Conservation (phyloP, 306 rosid species). For the Citrullus amarus region DNA sequence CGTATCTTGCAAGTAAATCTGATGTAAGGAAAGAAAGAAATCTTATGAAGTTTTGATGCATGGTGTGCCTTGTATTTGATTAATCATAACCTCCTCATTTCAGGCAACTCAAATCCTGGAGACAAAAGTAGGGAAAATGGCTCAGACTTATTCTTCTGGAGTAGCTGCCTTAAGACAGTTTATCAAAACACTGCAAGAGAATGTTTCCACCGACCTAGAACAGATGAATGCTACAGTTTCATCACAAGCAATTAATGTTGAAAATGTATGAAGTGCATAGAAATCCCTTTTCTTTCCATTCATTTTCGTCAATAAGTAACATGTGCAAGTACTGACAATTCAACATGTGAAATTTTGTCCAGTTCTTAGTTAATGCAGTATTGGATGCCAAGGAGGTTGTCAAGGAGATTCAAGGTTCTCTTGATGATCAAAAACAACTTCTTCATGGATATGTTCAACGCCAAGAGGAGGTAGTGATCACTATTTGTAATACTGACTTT, state of each 20-base stretch:
- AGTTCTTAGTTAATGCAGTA: constrained; percentile 62
- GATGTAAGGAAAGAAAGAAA: constrained; percentile 46
- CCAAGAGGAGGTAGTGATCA: constrained; percentile 49
- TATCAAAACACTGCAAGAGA: constrained; percentile 40
- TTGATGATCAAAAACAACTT: constrained; percentile 61
- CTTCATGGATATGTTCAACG: constrained; percentile 45
- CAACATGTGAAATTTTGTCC: constrained; percentile 12
- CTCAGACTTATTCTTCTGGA: constrained; percentile 56
- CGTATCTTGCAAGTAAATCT: constrained; percentile 53
- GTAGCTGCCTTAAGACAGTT: constrained; percentile 46
- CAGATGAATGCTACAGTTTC: constrained; percentile 41
- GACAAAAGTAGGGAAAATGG: constrained; percentile 55
- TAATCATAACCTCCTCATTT: neutral
- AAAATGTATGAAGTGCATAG: constrained; percentile 31
- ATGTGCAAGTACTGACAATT: neutral
- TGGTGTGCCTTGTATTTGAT: constrained; percentile 13
- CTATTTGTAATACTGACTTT: neutral
- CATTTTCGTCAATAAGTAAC: neutral
- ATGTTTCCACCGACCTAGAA: constrained; percentile 60
- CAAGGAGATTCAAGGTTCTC: constrained; percentile 43
- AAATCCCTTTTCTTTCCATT: neutral
- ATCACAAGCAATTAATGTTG: constrained; percentile 46
- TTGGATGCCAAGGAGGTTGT: constrained; percentile 58
- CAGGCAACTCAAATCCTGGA: constrained; percentile 69
- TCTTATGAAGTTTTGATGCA: neutral